phyloP scores from a whole-genome alignment of 345 rosid genomes.

The Lagerstroemia speciosa region DNA sequence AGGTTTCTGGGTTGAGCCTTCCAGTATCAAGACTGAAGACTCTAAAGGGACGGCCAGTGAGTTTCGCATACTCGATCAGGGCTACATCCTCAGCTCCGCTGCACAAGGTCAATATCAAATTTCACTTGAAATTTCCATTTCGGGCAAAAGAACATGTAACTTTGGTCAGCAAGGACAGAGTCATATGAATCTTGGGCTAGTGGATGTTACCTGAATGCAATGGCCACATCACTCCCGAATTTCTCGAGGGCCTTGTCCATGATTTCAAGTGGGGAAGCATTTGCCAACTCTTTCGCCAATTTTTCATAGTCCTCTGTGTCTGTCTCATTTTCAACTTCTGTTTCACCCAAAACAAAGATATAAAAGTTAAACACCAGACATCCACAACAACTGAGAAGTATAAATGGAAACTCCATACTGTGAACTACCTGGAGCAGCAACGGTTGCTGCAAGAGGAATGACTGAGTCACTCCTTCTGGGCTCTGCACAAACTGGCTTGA shows the following conservation, averaged over 20 bases:
- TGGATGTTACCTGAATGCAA: constrained; percentile 69
- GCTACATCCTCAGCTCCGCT: constrained; percentile 99
- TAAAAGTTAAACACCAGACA: not conserved
- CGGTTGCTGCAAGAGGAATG: constrained; percentile 8
- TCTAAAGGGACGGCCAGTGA: constrained; percentile 77
- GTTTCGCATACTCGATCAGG: constrained; percentile 77
- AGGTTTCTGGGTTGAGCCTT: constrained; percentile 83
- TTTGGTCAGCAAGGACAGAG: not conserved
- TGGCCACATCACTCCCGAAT: constrained; percentile 75
- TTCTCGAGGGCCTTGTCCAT: constrained; percentile 79
- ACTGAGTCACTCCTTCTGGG: constrained; percentile 10
- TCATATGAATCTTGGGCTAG: not conserved
- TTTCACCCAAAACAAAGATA: not conserved
- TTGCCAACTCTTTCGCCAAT: constrained; percentile 45
- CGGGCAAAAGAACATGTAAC: not conserved
- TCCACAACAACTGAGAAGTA: not conserved
- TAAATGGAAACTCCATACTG: not conserved
- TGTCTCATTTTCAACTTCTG: constrained; percentile 54
- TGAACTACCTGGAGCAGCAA: constrained; percentile 8
- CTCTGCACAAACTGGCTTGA: constrained; percentile 8
- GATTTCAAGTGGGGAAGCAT: constrained; percentile 80
- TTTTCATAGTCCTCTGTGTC: constrained; percentile 45
- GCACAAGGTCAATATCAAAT: constrained; percentile 10
- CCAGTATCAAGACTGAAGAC: constrained; percentile 92
- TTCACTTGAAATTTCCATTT: not conserved